Evolutionary conservation across 2,329 filamentous ascomycete species (phyloP).

Genomic region (Fusarium sororula): DNA sequence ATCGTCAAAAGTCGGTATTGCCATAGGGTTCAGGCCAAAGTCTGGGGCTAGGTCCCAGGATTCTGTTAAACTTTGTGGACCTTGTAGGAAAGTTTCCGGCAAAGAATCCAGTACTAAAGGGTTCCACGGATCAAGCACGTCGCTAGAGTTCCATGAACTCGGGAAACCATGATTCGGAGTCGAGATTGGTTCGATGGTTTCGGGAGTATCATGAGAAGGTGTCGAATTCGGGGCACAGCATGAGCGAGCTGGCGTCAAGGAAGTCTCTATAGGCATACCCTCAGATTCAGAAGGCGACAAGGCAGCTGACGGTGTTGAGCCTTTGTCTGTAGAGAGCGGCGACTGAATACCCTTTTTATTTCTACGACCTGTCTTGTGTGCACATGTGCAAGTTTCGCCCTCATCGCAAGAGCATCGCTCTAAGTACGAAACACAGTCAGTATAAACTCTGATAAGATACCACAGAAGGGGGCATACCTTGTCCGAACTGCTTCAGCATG

Average conservation of each 20-base stretch:
- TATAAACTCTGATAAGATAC: neutral
- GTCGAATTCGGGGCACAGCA: neutral
- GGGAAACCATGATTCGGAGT: rapidly evolving
- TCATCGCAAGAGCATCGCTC: constrained; percentile 10
- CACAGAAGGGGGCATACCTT: neutral
- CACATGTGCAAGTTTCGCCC: constrained; percentile 9
- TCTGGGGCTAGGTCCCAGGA: neutral
- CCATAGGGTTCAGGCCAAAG: neutral
- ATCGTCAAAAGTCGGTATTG: neutral
- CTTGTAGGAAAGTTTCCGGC: rapidly evolving
- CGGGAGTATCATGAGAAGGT: neutral
- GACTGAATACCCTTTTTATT: neutral
- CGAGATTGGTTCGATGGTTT: neutral
- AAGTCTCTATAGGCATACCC: neutral
- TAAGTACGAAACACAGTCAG: neutral
- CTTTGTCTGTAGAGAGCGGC: neutral
- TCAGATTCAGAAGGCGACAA: neutral
- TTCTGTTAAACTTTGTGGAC: neutral
- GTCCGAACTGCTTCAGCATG: neutral
- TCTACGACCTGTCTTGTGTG: neutral
- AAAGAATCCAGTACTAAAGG: too few relatives aligned
- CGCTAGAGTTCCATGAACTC: neutral
- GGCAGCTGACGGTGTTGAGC: neutral
- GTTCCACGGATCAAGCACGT: neutral
- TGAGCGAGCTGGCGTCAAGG: neutral